phyloP scores from a whole-genome alignment of 2,329 filamentous ascomycete species.

The Colletotrichum spinosum region DNA sequence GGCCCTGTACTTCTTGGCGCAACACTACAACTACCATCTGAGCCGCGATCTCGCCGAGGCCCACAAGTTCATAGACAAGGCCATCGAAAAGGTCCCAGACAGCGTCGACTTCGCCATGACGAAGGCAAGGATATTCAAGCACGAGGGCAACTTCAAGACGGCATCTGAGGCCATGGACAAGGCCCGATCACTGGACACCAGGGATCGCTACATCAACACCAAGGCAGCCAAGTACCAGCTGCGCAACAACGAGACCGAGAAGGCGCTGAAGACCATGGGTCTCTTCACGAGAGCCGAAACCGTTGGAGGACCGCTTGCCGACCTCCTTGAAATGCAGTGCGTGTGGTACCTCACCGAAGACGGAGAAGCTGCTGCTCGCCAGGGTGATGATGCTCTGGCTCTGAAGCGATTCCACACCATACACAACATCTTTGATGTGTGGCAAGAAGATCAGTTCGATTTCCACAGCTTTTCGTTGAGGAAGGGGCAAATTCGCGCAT shows the following conservation, averaged over 20 bases:
- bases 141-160: constrained; percentile 81
- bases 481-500: constrained; percentile 94
- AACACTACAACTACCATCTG: constrained; percentile 94
- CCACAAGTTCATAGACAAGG: constrained; percentile 83
- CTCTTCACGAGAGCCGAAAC: constrained; percentile 95
- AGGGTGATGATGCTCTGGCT: constrained; percentile 84
- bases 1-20: constrained; percentile 91
- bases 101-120: constrained; percentile 95
- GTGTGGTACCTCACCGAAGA: constrained; percentile 98
- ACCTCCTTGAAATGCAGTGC: constrained; percentile 98
- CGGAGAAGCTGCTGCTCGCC: constrained; percentile 86
- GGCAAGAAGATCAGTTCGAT: constrained; percentile 99
- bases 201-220: constrained; percentile 97
- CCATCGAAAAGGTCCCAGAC: constrained; percentile 81
- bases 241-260: constrained; percentile 89
- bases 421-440: constrained; percentile 93
- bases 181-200: constrained; percentile 85
- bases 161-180: constrained; percentile 90
- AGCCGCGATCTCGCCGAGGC: constrained; percentile 89
- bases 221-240: constrained; percentile 98
- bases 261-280: constrained; percentile 87
- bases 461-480: constrained; percentile 98
- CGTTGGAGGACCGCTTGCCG: constrained; percentile 85
- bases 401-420: constrained; percentile 92
- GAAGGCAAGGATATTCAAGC: constrained; percentile 94